Conservation (phyloP, 106 monocot genomes). For the Acanthochlamys bracteata region DNA sequence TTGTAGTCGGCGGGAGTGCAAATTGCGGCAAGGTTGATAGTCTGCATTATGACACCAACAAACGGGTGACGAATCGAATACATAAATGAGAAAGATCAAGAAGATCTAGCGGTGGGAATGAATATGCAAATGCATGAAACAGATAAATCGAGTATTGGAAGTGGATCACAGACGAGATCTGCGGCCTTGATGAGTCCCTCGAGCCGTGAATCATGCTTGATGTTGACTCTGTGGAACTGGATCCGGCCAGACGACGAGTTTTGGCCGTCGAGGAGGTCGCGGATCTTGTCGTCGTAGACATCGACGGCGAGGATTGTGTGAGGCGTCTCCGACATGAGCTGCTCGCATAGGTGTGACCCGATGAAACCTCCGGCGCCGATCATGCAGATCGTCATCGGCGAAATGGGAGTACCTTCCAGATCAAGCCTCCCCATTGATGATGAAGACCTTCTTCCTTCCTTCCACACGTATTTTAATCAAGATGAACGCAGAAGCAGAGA, state of each 20-base stretch:
- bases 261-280: conserved; percentile 32
- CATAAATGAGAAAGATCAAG: neutral
- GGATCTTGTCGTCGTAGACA: conserved; percentile 74
- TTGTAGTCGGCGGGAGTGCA: conserved; percentile 79
- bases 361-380: conserved; percentile 75
- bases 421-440: conserved; percentile 20
- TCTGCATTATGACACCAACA: conserved; percentile 14
- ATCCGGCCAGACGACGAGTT: conserved; percentile 43
- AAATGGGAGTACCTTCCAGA: conserved; percentile 55
- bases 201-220: conserved; percentile 68
- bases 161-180: conserved; percentile 46
- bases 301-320: conserved; percentile 59
- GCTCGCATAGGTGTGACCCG: conserved; percentile 70
- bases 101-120: neutral
- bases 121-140: neutral
- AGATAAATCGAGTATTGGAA: neutral
- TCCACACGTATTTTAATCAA: no score
- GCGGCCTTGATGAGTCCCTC: conserved; percentile 69
- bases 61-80: neutral
- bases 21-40: conserved; percentile 65
- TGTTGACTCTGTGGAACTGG: conserved; percentile 75
- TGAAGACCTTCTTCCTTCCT: no score
- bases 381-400: conserved; percentile 60
- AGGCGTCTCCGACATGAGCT: conserved; percentile 51
- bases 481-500: no score